Conservation (phyloP, 768 basidiomycete species). For the Sporobolomyces phaffii region DNA sequence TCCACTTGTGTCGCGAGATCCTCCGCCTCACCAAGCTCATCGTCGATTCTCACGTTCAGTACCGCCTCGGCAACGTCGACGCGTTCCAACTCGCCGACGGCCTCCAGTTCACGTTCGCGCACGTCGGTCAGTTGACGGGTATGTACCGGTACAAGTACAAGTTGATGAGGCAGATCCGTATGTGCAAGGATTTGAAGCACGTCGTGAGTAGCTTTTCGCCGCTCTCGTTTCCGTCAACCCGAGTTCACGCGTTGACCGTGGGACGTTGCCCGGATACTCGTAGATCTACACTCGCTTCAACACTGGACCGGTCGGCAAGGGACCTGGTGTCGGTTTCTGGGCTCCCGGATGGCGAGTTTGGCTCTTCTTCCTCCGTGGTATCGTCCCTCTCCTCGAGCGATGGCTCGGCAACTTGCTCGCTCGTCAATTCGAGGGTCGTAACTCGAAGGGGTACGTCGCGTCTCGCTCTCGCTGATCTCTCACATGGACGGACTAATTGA, state of each 20-base stretch:
- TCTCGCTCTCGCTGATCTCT: not conserved
- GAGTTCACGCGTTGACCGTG: not conserved
- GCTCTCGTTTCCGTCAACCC: not conserved
- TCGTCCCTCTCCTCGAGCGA: constrained; percentile 91
- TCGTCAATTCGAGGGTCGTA: constrained; percentile 95
- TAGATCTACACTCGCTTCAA: constrained; percentile 95
- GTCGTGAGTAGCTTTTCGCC: constrained; percentile 49
- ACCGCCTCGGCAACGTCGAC: constrained; percentile 94
- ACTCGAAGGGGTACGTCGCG: constrained; percentile 49
- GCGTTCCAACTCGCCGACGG: constrained; percentile 99
- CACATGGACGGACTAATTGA: not conserved
- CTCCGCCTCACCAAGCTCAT: constrained; percentile 95
- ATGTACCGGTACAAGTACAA: constrained; percentile 99
- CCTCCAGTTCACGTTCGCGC: constrained; percentile 92
- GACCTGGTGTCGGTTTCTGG: constrained; percentile 99
- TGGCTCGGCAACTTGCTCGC: constrained; percentile 98
- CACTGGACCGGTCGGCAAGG: constrained; percentile 98
- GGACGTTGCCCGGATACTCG: too few species aligned
- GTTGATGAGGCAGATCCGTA: constrained; percentile 98
- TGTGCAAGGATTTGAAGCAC: constrained; percentile 98
- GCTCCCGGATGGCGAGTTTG: constrained; percentile 99
- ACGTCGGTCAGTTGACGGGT: constrained; percentile 95
- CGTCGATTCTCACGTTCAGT: constrained; percentile 97
- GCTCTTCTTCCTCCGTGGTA: constrained; percentile 99
- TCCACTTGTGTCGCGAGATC: constrained; percentile 96